Base-by-base conservation (phyloP, 2,329 filamentous ascomycete genomes). In the Colletotrichum sp. region DNA sequence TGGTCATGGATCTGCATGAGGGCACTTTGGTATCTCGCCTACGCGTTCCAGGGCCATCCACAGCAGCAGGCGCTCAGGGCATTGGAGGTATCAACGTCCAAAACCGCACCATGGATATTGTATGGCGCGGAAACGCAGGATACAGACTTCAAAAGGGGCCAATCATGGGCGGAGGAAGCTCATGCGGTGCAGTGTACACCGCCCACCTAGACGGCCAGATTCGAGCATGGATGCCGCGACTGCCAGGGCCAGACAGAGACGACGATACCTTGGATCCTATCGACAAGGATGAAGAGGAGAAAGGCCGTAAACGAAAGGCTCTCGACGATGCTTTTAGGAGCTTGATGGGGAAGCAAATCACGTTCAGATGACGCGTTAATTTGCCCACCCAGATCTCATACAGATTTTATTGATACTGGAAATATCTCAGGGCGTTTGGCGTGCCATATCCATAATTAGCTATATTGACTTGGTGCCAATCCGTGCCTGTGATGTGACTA, bases 151-250 rank as follows among this genome's bases (percentile, higher is more conserved):
- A 88, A 5, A 88, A 88, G 8, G 92, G 92, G 0, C 82, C 93
- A 2, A 92, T 94, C 78, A 90, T 91, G 87, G 90, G 90, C 6
- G 90, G 90, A 3, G 86, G 83, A 4, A 90, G 88, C 76, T 87
- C 87, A 24, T 79, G 88, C 6, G 90, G 90, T 1, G 89, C 87
- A 10, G 81, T 98, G 73, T 98, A 95, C 85, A 97, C 95, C 69
- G 94, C 93, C 3, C 95, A 98, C 80, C 89, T 93, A 5, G 95
- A 98, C 82, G 96, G 96, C 0, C 93, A 93, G 68, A 96, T 99
- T 73, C 90, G 94, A 60, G 91, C 91, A 6, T 98, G 96, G 96
- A 89, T 90, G 79, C 94, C 95, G 3, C 86, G 87, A 44, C 85
- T 91, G 8, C 84, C 87, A 1, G 91, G 90, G 6, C 86, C 85